These are phyloP conservation scores for Cryptococcus sp. DNA, from an alignment of 1,284 basidiomycete species.

Conservation along the genomic window DNA sequence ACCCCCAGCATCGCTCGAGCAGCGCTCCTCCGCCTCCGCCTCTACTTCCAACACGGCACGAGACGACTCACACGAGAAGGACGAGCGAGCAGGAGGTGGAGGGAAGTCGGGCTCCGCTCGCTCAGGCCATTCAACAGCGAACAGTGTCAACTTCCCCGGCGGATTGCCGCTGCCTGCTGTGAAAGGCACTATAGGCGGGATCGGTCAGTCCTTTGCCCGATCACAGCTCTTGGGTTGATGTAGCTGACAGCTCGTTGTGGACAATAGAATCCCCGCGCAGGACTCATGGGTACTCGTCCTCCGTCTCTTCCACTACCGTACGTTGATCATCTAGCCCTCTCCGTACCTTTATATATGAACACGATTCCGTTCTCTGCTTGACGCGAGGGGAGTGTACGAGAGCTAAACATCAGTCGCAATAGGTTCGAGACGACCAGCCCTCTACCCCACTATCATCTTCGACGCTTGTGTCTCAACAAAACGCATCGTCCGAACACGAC, in stretches of 20 bases:
- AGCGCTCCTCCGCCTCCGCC: no score
- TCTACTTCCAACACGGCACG: no score
- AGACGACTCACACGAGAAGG: no score
- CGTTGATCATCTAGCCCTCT: not conserved
- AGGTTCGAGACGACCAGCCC: not conserved
- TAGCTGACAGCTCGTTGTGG: conserved; percentile 3
- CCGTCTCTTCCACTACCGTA: not conserved
- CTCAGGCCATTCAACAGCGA: no score
- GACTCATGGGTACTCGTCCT: not conserved
- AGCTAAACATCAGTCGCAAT: no score
- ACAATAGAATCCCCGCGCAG: not conserved
- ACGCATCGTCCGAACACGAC: not conserved
- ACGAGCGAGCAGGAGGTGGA: no score
- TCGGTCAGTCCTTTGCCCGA: conserved; percentile 27
- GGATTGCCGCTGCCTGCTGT: conserved; percentile 31
- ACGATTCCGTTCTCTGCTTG: no score
- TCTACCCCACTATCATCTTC: not conserved
- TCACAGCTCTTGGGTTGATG: not conserved
- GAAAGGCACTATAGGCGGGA: conserved; percentile 34
- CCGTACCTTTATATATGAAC: no score
- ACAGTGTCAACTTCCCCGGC: conserved; percentile 14
- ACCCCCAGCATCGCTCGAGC: no score
- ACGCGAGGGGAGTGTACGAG: no score
- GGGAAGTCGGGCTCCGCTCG: no score
- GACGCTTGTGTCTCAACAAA: not conserved